A percentile compares a stretch with the other conserved stretches of the same genome.
Conservation (phyloP, 768 basidiomycete species). For the Pholiota molesta region DNA sequence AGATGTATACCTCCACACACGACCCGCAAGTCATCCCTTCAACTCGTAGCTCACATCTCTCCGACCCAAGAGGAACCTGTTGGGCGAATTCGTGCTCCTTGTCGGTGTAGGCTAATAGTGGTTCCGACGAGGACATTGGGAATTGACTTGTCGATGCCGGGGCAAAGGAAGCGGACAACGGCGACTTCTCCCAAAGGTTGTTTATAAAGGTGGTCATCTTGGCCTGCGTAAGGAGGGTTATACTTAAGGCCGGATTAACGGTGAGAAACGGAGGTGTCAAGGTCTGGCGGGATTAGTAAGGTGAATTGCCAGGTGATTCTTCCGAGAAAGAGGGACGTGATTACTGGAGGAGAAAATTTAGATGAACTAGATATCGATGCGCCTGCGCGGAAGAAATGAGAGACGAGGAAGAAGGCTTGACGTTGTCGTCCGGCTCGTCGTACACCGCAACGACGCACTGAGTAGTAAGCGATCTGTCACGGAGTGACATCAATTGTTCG, state of each 20-base stretch:
- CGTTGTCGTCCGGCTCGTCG: constrained; percentile 1
- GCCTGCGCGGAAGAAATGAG: constrained; percentile 25
- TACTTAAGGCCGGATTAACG: constrained; percentile 6
- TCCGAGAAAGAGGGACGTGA: neutral
- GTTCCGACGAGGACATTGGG: neutral
- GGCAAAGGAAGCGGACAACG: constrained; percentile 3
- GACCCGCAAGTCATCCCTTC: constrained; percentile 92
- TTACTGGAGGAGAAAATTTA: neutral
- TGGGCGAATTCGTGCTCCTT: neutral
- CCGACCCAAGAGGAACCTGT: constrained; percentile 23
- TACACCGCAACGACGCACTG: neutral
- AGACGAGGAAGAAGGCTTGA: neutral
- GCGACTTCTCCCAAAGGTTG: constrained; percentile 1
- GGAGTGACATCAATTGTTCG: neutral
- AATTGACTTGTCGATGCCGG: neutral
- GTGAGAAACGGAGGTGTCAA: constrained; percentile 15
- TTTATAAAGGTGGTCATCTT: constrained; percentile 7
- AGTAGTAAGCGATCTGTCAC: neutral
- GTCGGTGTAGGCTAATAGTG: neutral
- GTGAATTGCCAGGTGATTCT: constrained; percentile 1
- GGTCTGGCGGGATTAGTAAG: constrained; percentile 19
- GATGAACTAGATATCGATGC: constrained; percentile 13
- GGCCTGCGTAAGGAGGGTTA: constrained; percentile 1
- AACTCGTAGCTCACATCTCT: constrained; percentile 77
- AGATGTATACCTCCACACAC: constrained; percentile 75